Evolutionary conservation across 805 yeast species (phyloP).

Genomic region (Blastobotrys parvus): DNA sequence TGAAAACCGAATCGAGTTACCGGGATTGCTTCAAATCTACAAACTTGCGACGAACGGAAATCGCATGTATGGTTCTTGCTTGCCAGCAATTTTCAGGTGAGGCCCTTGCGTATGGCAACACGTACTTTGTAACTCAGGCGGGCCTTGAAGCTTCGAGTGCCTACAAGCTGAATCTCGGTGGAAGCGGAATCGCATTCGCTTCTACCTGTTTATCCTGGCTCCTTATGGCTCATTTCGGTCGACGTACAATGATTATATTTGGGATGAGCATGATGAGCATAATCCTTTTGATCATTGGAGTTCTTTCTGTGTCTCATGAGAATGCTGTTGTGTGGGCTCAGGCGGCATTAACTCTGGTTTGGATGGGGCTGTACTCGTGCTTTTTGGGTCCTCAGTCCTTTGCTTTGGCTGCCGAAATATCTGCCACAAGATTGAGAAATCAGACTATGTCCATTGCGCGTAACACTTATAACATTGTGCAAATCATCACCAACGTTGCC

Average conservation of each 20-base stretch:
- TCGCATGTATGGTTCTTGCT: conserved; percentile 36
- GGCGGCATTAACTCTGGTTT: conserved; percentile 40
- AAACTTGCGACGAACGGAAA: conserved; percentile 43
- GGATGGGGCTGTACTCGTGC: conserved; percentile 36
- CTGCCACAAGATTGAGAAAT: conserved; percentile 33
- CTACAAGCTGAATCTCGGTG: conserved; percentile 39
- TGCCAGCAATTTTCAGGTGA: conserved; percentile 33
- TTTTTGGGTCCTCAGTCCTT: conserved; percentile 37
- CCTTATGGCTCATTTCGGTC: conserved; percentile 4
- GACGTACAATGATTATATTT: conserved; percentile 9
- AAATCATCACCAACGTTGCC: conserved; percentile 24
- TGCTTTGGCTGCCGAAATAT: conserved; percentile 34
- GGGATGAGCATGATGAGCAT: conserved; percentile 9
- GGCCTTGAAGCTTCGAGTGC: conserved; percentile 23
- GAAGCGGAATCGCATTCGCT: conserved; percentile 36
- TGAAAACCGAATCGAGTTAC: conserved; percentile 14
- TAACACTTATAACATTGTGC: conserved; percentile 18
- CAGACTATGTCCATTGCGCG: conserved; percentile 36
- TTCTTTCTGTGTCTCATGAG: conserved; percentile 5
- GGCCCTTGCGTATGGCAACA: conserved; percentile 28
- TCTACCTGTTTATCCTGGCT: conserved; percentile 29
- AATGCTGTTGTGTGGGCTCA: conserved; percentile 16
- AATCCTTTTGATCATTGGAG: conserved; percentile 12
- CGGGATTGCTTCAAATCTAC: conserved; percentile 41
- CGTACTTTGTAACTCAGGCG: conserved; percentile 41